A percentile compares a stretch with the other conserved stretches of the same genome.
These are phyloP conservation scores for Candolleomyces efflorescens DNA, from an alignment of 768 basidiomycete genomes.

Conservation along the genomic window DNA sequence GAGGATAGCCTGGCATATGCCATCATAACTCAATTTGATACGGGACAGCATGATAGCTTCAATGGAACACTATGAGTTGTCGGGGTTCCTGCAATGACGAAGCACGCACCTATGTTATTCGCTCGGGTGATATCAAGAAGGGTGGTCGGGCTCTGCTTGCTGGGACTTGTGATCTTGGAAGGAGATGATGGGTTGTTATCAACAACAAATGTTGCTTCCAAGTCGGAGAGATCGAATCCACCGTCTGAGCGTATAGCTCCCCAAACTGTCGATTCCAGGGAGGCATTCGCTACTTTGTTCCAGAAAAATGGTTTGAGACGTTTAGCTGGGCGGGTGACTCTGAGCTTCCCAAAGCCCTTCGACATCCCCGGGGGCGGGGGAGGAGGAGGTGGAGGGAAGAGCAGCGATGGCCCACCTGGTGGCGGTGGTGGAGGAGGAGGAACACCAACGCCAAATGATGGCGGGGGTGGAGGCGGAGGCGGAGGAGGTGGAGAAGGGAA, in stretches of 20 bases:
- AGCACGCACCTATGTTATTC: conserved; percentile 69
- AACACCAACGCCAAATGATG: conserved; percentile 24
- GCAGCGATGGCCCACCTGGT: neutral
- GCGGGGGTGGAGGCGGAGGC: conserved; percentile 26
- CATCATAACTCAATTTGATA: conserved; percentile 59
- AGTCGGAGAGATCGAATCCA: conserved; percentile 58
- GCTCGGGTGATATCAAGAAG: conserved; percentile 78
- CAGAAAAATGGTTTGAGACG: conserved; percentile 86
- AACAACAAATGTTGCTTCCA: conserved; percentile 70
- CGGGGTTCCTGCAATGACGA: neutral
- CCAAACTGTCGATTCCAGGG: conserved; percentile 61
- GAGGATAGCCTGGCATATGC: conserved; percentile 69
- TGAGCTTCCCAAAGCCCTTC: conserved; percentile 26
- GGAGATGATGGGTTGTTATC: conserved; percentile 40
- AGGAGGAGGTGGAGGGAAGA: conserved; percentile 25
- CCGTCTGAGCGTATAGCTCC: conserved; percentile 42
- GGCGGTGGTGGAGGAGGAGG: conserved; percentile 32
- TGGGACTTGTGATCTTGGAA: conserved; percentile 39
- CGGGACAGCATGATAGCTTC: conserved; percentile 77
- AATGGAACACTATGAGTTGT: neutral
- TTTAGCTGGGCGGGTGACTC: conserved; percentile 43
- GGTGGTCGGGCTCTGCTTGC: conserved; percentile 62
- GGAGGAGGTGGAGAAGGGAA: conserved; percentile 32
- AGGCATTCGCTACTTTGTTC: conserved; percentile 63
- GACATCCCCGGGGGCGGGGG: conserved; percentile 39